Conservation (phyloP, 2,329 filamentous ascomycete species). For the Xylariaceae sp. region DNA sequence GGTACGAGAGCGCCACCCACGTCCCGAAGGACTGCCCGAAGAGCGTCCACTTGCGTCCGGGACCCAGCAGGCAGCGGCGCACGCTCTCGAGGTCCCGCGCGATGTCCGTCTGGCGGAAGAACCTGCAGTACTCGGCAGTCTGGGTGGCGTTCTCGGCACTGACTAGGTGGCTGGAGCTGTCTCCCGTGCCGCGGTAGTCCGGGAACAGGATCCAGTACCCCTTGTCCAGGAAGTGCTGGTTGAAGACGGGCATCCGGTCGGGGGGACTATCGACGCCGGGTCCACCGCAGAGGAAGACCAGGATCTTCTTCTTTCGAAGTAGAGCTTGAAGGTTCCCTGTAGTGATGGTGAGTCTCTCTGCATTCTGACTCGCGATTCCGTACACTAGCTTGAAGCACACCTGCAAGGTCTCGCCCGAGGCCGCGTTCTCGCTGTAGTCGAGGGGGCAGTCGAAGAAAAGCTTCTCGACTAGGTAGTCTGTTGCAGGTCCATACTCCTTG, state of each 20-base stretch:
- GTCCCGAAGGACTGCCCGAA: constrained; percentile 69
- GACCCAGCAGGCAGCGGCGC: constrained; percentile 33
- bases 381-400: background rate
- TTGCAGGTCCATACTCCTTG: too few relatives aligned
- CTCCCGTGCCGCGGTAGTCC: constrained; percentile 65
- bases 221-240: constrained; percentile 51
- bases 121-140: background rate
- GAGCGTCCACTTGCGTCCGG: constrained; percentile 58
- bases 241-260: constrained; percentile 30
- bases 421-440: background rate
- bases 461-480: too few relatives aligned
- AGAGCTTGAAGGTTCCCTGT: background rate
- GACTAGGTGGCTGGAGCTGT: constrained; percentile 32
- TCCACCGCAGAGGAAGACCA: constrained; percentile 59
- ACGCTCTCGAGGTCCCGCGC: constrained; percentile 67
- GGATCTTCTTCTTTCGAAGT: background rate
- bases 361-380: background rate
- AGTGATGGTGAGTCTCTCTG: background rate
- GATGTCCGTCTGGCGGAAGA: constrained; percentile 68
- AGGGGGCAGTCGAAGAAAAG: background rate
- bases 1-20: constrained; percentile 61
- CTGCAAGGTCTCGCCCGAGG: background rate
- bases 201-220: constrained; percentile 63
- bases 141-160: constrained; percentile 37
- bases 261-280: constrained; percentile 48